Percentiles rank a stretch among this genome's conserved stretches.
Conservation (phyloP, 768 basidiomycete genomes). For the Porpolomopsis calyptriformis region DNA sequence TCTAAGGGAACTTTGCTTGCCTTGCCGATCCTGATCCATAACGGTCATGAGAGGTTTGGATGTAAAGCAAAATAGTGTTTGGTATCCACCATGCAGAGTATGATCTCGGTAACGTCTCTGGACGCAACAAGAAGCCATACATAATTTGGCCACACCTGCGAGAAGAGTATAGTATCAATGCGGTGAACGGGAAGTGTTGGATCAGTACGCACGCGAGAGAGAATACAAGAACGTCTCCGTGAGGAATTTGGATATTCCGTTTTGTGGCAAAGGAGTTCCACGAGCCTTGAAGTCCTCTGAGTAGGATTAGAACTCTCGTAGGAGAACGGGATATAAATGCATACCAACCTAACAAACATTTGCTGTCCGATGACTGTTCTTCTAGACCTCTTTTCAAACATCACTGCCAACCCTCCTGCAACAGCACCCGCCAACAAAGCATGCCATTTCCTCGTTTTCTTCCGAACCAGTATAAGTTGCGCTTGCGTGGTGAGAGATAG, state of each 20-base stretch:
- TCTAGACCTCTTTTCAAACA: conserved; percentile 63
- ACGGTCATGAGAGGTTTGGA: not conserved
- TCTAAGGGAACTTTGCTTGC: conserved; percentile 55
- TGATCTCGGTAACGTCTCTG: conserved; percentile 73
- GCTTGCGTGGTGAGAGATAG: conserved; percentile 55
- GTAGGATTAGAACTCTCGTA: not conserved
- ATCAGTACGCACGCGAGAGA: conserved; percentile 45
- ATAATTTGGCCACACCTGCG: conserved; percentile 82
- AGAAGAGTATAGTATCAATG: not conserved
- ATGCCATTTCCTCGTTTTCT: conserved; percentile 68
- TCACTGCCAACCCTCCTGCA: conserved; percentile 61
- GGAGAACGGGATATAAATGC: not conserved
- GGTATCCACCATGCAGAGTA: conserved; percentile 61
- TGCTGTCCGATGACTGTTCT: conserved; percentile 72
- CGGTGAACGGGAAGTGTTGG: not conserved
- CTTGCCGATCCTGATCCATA: conserved; percentile 47
- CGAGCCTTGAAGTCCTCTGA: conserved; percentile 79
- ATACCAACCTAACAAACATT: conserved; percentile 70
- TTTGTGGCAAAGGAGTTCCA: conserved; percentile 70
- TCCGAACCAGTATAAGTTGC: conserved; percentile 52
- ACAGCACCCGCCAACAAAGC: conserved; percentile 68
- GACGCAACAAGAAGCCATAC: conserved; percentile 65
- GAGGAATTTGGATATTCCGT: conserved; percentile 59
- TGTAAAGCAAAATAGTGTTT: not conserved
- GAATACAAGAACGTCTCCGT: conserved; percentile 80